A percentile compares a stretch with the other conserved stretches of the same genome.
Conservation (phyloP, 179 eudicot species). For the Corrigiola litoralis region DNA sequence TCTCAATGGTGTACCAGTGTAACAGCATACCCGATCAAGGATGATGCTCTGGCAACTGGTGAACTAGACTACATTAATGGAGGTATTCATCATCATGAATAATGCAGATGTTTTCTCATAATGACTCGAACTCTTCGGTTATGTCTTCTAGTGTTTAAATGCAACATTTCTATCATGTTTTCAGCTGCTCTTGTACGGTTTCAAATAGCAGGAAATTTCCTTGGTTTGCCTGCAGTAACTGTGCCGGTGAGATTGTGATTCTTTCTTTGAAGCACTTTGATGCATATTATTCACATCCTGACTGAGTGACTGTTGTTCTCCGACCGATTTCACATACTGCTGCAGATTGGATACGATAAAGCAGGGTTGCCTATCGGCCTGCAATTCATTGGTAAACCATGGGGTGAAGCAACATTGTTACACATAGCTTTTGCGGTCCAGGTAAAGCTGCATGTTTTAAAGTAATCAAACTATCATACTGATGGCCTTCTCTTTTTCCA, state of each 20-base stretch:
- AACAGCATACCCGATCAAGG: slow-evolving; percentile 47
- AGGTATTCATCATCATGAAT: slow-evolving; percentile 47
- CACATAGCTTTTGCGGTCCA: slow-evolving; percentile 68
- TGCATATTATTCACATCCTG: not conserved
- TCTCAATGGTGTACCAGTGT: slow-evolving; percentile 43
- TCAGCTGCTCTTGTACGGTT: slow-evolving; percentile 87
- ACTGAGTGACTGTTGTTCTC: not conserved
- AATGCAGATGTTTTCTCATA: not conserved
- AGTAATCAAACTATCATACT: not conserved
- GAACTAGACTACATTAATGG: slow-evolving; percentile 77
- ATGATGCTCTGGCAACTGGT: slow-evolving; percentile 51
- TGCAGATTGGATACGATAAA: slow-evolving; percentile 83
- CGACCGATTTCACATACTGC: not conserved
- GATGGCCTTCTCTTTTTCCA: too few species aligned
- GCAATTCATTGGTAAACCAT: slow-evolving; percentile 83
- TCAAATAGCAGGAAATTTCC: slow-evolving; percentile 83
- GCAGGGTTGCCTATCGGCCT: slow-evolving; percentile 87
- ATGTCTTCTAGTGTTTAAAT: not conserved
- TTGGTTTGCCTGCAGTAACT: slow-evolving; percentile 94
- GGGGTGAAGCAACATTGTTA: slow-evolving; percentile 83
- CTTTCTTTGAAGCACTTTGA: not conserved
- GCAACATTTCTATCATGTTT: not conserved
- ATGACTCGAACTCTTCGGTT: too few species aligned
- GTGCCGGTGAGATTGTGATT: slow-evolving; percentile 52
- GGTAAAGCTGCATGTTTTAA: slow-evolving; percentile 34